phyloP scores from a whole-genome alignment of 2,329 filamentous ascomycete genomes.

The Colletotrichum zoysiae region DNA sequence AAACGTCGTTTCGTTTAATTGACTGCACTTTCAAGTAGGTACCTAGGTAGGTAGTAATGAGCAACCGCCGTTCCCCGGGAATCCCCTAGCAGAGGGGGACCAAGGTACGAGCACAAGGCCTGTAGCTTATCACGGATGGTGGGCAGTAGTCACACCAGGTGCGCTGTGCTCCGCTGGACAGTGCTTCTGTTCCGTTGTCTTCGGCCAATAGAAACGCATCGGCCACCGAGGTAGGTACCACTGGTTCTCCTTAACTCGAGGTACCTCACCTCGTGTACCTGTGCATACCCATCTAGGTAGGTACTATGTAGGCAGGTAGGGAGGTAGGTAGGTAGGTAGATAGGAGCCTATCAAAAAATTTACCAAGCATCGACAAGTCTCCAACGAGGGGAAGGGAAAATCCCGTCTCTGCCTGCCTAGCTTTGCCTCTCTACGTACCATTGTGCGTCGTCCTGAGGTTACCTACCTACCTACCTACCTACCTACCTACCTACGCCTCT shows the following conservation, averaged over 20 bases:
- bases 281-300: too few relatives aligned
- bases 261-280: slow-evolving; percentile 21
- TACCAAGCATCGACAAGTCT: slow-evolving; percentile 22
- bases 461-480: slow-evolving; percentile 1
- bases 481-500: slow-evolving; percentile 2
- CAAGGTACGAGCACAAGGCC: neutral
- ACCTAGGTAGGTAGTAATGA: too few relatives aligned
- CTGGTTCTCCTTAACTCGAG: slow-evolving; percentile 23
- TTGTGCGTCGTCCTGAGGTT: slow-evolving; percentile 18
- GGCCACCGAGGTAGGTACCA: slow-evolving; percentile 14
- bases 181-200: slow-evolving; percentile 3
- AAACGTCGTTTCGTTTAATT: slow-evolving; percentile 22
- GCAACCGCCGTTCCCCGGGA: slow-evolving; percentile 4
- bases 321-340: too few relatives aligned
- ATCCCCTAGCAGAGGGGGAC: slow-evolving; percentile 12
- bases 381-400: slow-evolving; percentile 22
- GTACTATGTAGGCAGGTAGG: too few relatives aligned
- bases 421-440: slow-evolving; percentile 25
- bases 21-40: neutral
- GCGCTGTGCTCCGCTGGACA: slow-evolving; percentile 35
- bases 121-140: slow-evolving; percentile 12
- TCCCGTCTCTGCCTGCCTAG: slow-evolving; percentile 31
- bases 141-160: slow-evolving; percentile 21
- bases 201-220: neutral
- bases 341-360: slow-evolving; percentile 2